Evolutionary conservation across 2,329 filamentous ascomycete genomes (phyloP), one percentile per base, ranked within the genome.

Genomic region (Aspergillus sp.): DNA sequence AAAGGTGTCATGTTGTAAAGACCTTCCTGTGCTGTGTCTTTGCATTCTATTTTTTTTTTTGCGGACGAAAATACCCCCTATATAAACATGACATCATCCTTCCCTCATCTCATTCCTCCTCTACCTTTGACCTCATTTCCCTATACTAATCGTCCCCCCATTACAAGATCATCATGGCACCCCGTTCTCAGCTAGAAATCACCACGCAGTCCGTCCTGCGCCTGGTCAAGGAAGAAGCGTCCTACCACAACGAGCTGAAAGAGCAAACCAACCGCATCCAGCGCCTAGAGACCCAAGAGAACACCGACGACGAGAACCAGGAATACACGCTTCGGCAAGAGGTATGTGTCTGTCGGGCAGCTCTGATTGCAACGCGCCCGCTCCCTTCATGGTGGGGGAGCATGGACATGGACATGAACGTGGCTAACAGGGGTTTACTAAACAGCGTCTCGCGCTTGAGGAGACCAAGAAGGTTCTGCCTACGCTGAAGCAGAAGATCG

Each of bases 201-300:
- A 87, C 90, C 49, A 95, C 91, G 24, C 86, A 88, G 62, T 87
- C 91, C 20, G 86, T 98, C 66, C 82, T 85, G 69, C 91, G 95
- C 60, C 85, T 98, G 52, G 86, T 96, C 66, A 97, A 96, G 77
- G 95, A 99, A 77, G 91, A 97, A 76, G 82, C 85, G 45, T 94
- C 89, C 69, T 98, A 99, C 80, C 90, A 93, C 81, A 90, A 90
- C 73, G 95, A 99, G 76, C 84, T 93, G 20, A 81, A 84, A 64
- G 82, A 88, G 65, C 93, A 98, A 74, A 83, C 90, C 68, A 83
- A 84, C 62, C 86, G 90, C 58, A 84, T 96, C 64, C 79, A 84
- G 74, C 86, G 87, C 73, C 82, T 96, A 18, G 83, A 88, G 73
- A 80, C 82, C 49, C 86, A 90, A 67, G 74, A 85, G 32, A 81